phyloP scores from a whole-genome alignment of 768 basidiomycete genomes.

The Tephrocybe sp. region DNA sequence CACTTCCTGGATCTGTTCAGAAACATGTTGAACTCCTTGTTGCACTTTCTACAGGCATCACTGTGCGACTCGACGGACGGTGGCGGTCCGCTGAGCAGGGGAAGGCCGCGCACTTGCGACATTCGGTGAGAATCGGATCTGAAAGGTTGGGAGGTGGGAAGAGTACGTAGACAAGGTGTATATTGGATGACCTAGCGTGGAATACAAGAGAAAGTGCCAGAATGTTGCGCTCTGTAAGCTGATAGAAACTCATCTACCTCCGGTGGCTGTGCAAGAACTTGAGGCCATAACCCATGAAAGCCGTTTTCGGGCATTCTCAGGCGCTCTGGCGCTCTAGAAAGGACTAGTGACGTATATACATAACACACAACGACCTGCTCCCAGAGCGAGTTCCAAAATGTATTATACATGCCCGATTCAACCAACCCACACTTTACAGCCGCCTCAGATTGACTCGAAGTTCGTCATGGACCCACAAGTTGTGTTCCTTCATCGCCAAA shows the following conservation, averaged over 20 bases:
- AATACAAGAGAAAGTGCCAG: constrained; percentile 8
- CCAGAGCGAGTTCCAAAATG: too few species aligned
- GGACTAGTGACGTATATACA: too few species aligned
- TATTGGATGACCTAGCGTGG: not conserved
- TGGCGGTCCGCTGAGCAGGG: constrained; percentile 70
- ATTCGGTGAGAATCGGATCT: too few species aligned
- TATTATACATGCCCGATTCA: too few species aligned
- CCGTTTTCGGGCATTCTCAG: too few species aligned
- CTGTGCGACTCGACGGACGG: constrained; percentile 30
- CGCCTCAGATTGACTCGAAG: constrained; percentile 14
- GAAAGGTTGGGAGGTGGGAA: not conserved
- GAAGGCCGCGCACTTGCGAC: constrained; percentile 51
- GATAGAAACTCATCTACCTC: not conserved
- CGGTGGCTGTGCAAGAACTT: not conserved
- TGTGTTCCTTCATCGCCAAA: constrained; percentile 22
- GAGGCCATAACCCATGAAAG: too few species aligned
- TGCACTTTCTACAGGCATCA: constrained; percentile 64
- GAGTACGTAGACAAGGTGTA: not conserved
- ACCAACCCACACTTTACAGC: too few species aligned
- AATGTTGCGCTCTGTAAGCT: constrained; percentile 9
- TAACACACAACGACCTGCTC: too few species aligned
- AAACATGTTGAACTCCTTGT: constrained; percentile 68
- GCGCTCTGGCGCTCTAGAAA: too few species aligned
- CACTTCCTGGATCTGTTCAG: constrained; percentile 66
- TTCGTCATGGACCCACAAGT: constrained; percentile 23